Conservation (phyloP, 495 filamentous ascomycete genomes). For the Daldinia caldariorum region DNA sequence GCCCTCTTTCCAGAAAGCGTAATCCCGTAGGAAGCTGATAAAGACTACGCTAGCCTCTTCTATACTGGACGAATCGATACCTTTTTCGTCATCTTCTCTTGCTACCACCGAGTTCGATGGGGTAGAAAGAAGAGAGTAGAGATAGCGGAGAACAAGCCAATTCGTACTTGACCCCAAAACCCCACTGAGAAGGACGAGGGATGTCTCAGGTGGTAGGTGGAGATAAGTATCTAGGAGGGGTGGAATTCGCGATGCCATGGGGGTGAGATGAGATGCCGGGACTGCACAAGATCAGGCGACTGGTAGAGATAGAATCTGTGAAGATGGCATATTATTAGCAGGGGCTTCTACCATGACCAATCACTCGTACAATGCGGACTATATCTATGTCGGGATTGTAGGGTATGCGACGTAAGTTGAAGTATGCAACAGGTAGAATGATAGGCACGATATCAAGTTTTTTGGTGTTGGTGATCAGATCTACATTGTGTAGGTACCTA, state of each 20-base stretch:
- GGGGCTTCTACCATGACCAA: conserved; percentile 7
- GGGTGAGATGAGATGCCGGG: not conserved
- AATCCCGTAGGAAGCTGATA: conserved; percentile 81
- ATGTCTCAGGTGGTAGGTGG: conserved; percentile 53
- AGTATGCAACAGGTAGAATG: not conserved
- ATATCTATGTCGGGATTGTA: conserved; percentile 14
- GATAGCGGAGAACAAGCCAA: conserved; percentile 75
- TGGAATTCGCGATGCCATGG: conserved; percentile 61
- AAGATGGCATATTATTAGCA: conserved; percentile 5
- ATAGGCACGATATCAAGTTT: not conserved
- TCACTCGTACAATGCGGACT: not conserved
- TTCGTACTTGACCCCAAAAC: conserved; percentile 76
- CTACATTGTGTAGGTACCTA: not conserved
- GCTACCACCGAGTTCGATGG: conserved; percentile 5
- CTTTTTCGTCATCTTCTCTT: conserved; percentile 10
- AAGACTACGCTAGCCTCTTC: conserved; percentile 67
- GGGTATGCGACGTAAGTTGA: no score
- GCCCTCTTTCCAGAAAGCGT: conserved; percentile 76
- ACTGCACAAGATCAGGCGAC: not conserved
- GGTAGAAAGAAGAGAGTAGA: conserved; percentile 64
- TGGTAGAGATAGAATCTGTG: conserved; percentile 9
- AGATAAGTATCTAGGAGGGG: conserved; percentile 75
- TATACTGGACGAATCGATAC: conserved; percentile 5
- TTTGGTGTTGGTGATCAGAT: not conserved
- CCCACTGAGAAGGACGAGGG: conserved; percentile 77